Percentiles rank a stretch among this genome's conserved stretches.
phyloP scores from a whole-genome alignment of 1,139 yeast species.

The Taphrina wiesneri region DNA sequence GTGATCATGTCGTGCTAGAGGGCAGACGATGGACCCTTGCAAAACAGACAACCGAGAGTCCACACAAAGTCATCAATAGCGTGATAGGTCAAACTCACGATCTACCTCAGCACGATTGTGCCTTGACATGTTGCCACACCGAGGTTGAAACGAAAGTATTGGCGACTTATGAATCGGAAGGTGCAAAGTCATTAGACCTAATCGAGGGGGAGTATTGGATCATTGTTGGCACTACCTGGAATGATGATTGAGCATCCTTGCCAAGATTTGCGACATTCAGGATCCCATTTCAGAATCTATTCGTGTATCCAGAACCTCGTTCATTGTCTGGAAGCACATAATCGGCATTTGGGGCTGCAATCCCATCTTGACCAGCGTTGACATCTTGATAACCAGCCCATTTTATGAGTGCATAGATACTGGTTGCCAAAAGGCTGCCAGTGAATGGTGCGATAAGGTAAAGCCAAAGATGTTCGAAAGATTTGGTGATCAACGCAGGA shows the following conservation, averaged over 20 bases:
- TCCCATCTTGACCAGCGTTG: conserved; percentile 25
- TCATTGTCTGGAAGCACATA: conserved; percentile 14
- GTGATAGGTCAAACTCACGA: background rate
- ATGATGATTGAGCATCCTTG: too few relatives aligned
- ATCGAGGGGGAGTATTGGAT: background rate
- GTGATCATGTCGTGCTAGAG: background rate
- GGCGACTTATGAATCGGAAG: conserved; percentile 11
- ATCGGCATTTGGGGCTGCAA: conserved; percentile 21
- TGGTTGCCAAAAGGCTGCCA: conserved; percentile 34
- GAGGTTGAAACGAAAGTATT: background rate
- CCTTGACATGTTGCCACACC: background rate
- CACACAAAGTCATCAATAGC: background rate
- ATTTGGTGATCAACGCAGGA: conserved; percentile 68
- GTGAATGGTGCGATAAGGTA: conserved; percentile 54
- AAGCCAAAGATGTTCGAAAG: conserved; percentile 82
- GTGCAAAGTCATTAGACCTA: background rate
- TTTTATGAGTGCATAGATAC: conserved; percentile 24
- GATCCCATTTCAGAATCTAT: background rate
- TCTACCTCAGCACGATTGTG: background rate
- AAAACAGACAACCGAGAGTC: background rate
- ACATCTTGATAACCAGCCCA: conserved; percentile 30
- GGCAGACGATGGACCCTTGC: conserved; percentile 7
- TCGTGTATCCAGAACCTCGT: background rate
- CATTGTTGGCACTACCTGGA: background rate
- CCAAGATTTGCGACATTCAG: background rate